These are phyloP conservation scores for Pachysolen tannophilus DNA, from an alignment of 805 yeast species.

Conservation along the genomic window DNA sequence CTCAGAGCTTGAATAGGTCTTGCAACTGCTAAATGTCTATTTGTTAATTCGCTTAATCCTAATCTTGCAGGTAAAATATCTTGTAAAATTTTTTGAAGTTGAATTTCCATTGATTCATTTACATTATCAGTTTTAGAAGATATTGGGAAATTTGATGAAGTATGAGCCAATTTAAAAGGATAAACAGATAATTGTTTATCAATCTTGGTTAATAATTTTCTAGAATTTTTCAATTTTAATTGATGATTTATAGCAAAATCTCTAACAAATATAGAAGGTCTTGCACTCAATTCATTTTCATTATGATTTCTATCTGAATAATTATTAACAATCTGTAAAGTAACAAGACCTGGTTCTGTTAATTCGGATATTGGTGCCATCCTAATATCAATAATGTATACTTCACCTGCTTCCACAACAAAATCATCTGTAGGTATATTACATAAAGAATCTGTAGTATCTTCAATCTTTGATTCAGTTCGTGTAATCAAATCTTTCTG, in stretches of 20 bases:
- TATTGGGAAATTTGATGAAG: slow-evolving; percentile 57
- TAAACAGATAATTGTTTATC: slow-evolving; percentile 76
- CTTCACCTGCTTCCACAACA: slow-evolving; percentile 72
- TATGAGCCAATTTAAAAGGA: slow-evolving; percentile 81
- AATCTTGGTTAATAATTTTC: slow-evolving; percentile 59
- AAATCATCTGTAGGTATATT: slow-evolving; percentile 79
- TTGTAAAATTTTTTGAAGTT: slow-evolving; percentile 35
- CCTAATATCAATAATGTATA: slow-evolving; percentile 73
- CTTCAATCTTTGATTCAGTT: slow-evolving; percentile 23
- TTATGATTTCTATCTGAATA: slow-evolving; percentile 55
- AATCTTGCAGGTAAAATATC: slow-evolving; percentile 59
- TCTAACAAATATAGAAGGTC: slow-evolving; percentile 70
- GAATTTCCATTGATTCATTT: slow-evolving; percentile 23
- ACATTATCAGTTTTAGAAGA: slow-evolving; percentile 26
- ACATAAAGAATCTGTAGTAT: slow-evolving; percentile 31
- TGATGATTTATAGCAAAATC: slow-evolving; percentile 72
- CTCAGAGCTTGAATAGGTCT: slow-evolving; percentile 67
- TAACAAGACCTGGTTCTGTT: slow-evolving; percentile 56
- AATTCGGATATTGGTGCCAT: slow-evolving; percentile 60
- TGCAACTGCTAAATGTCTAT: slow-evolving; percentile 69
- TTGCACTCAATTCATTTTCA: slow-evolving; percentile 42
- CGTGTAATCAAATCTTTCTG: slow-evolving; percentile 32
- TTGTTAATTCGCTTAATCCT: slow-evolving; percentile 73
- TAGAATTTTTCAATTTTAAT: slow-evolving; percentile 66
- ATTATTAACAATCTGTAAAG: slow-evolving; percentile 59